These are phyloP conservation scores for Plenodomus lindquistii DNA, from an alignment of 2,329 filamentous ascomycete genomes.

Conservation along the genomic window DNA sequence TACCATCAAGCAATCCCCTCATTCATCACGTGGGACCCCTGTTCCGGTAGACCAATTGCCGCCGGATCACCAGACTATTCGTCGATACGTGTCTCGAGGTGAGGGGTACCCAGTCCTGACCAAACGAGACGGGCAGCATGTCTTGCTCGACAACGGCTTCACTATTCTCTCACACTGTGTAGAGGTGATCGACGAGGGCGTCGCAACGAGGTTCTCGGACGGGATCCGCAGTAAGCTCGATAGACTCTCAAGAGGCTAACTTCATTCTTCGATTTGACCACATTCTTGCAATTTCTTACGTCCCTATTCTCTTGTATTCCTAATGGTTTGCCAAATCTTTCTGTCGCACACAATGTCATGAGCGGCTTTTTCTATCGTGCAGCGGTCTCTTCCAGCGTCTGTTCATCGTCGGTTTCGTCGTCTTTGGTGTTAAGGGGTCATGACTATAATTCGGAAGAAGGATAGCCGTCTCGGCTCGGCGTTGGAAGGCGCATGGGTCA, in stretches of 20 bases:
- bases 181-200: constrained; percentile 58
- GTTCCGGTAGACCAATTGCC: constrained; percentile 53
- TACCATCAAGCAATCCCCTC: constrained; percentile 5
- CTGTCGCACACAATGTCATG: constrained; percentile 2
- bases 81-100: constrained; percentile 57
- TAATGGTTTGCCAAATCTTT: not conserved
- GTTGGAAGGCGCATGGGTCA: not conserved
- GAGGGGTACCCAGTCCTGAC: constrained; percentile 58
- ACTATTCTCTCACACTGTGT: constrained; percentile 57
- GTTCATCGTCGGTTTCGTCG: not conserved
- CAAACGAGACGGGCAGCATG: constrained; percentile 53
- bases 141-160: constrained; percentile 53
- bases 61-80: constrained; percentile 56
- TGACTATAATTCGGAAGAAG: not conserved
- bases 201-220: constrained; percentile 57
- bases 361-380: not conserved
- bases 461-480: not conserved
- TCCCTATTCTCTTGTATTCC: constrained; percentile 4
- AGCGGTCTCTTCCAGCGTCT: not conserved
- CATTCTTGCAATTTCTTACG: constrained; percentile 1
- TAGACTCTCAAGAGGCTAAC: constrained; percentile 43
- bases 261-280: not conserved
- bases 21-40: constrained; percentile 32
- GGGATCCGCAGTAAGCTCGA: constrained; percentile 60
- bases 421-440: not conserved